Base-by-base conservation (phyloP, 2,329 filamentous ascomycete species). In the Sporothrix brasiliensis region DNA sequence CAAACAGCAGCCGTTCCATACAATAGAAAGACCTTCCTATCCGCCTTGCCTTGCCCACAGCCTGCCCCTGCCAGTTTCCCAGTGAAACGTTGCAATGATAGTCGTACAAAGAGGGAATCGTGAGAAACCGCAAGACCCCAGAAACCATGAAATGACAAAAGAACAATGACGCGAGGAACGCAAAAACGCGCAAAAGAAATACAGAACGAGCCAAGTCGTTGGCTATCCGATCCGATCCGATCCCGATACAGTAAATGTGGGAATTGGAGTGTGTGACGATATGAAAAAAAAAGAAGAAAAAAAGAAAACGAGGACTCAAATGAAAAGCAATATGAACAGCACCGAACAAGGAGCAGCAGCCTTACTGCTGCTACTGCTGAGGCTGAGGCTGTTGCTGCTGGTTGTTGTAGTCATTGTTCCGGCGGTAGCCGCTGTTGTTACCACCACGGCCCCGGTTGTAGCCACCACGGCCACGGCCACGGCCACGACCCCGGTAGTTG, bases 401-500 rank as follows among this genome's bases (percentile, higher is more conserved):
- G 63, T 53, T 63, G 63, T 66, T 52, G 69, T 70, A 30, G 39
- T 69, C 21, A 66, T 72, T 67, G 58, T 72, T 71, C 13, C 68
- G 71, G 19, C 72, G 73, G 68, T 68, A 71, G 11, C 61, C 70
- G 41, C 75, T 71, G 63, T 60, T 74, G 47, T 34, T 75, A 67
- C 80, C 76, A 49, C 80, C 79, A 67, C 80, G 79, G 50, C 77
- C 76, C n/a, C 79, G 76, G 24, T 77, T 77, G 54, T 70, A 74
- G 7, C 81, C 81, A 24, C 84, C 84, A 72, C 86, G 82, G 34
- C 91, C 89, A 65, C 91, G 87, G 27, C 92, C 92, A 70, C 93
- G 89, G 49, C 92, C 92, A 56, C 93, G 87, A 41, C 93, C 92
- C 67, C 93, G 90, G 80, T 89, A 95, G 68, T 89, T 88, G 72